Conservation (phyloP, 2,329 filamentous ascomycete species). For the Alternaria alternata region DNA sequence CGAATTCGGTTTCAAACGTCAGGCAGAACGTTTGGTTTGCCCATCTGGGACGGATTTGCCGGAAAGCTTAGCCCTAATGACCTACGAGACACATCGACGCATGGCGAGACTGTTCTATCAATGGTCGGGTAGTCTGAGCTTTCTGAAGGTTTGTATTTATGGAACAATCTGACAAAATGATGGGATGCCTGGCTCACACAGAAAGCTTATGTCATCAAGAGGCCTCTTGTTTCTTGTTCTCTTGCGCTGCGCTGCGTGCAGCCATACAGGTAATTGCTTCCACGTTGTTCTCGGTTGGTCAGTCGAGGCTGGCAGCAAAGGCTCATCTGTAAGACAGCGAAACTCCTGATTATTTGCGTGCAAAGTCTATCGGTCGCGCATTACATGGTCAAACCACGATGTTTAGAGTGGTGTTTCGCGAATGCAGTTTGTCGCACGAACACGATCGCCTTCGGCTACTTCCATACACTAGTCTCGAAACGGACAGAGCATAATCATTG, state of each 20-base stretch:
- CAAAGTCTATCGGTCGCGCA: neutral
- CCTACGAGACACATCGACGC: conserved; percentile 12
- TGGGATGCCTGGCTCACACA: neutral
- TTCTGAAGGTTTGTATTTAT: neutral
- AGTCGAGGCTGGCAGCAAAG: neutral
- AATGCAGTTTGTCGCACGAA: conserved; percentile 17
- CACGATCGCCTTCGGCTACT: conserved; percentile 13
- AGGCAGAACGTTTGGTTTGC: conserved; percentile 37
- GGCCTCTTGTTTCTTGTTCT: neutral
- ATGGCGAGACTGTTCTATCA: conserved; percentile 3
- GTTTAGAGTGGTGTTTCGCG: conserved; percentile 41
- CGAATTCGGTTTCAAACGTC: conserved; percentile 39
- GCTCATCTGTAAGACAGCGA: neutral
- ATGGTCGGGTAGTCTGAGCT: neutral
- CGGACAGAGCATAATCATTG: neutral
- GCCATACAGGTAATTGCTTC: neutral
- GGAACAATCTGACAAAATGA: neutral
- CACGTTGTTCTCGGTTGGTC: neutral
- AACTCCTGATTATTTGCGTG: neutral
- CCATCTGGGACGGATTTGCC: conserved; percentile 23
- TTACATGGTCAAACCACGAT: conserved; percentile 33
- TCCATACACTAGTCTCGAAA: conserved; percentile 12
- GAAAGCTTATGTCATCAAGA: neutral
- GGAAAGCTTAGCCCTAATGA: conserved; percentile 26
- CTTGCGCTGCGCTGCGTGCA: neutral